Evolutionary conservation across 2,329 filamentous ascomycete species (phyloP).

Genomic region (Triangularia verruculosa): DNA sequence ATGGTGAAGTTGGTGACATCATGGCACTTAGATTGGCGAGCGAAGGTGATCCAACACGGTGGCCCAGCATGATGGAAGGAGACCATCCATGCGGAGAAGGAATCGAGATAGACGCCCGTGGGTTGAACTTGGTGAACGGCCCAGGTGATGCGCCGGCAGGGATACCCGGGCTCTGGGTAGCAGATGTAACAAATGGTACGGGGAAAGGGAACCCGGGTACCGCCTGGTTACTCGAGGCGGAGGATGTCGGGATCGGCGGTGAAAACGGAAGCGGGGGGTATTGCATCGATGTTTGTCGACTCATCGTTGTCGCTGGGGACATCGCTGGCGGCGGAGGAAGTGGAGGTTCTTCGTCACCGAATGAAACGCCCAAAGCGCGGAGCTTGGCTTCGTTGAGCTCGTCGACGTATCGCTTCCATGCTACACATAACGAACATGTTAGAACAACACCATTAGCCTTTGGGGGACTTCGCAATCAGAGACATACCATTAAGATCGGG

Average conservation of each 20-base stretch:
- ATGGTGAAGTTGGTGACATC: constrained; percentile 63
- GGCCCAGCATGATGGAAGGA: constrained; percentile 54
- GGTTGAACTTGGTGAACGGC: constrained; percentile 65
- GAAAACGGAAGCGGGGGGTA: constrained; percentile 78
- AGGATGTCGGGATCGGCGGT: constrained; percentile 76
- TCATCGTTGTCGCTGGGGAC: constrained; percentile 63
- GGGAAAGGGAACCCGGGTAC: constrained; percentile 57
- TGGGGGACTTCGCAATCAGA: neutral
- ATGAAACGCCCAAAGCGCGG: constrained; percentile 81
- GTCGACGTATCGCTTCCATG: constrained; percentile 74
- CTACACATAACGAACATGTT: constrained; percentile 31
- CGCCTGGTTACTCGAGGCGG: constrained; percentile 67
- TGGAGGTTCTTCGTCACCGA: constrained; percentile 69
- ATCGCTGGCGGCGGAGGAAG: constrained; percentile 50
- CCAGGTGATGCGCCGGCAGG: constrained; percentile 69
- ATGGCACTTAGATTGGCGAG: constrained; percentile 52
- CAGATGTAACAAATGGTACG: constrained; percentile 58
- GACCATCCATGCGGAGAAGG: constrained; percentile 59
- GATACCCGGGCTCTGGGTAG: constrained; percentile 60
- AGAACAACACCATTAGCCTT: constrained; percentile 14
- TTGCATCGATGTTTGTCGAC: constrained; percentile 68
- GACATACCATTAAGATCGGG: constrained; percentile 63
- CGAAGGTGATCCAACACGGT: constrained; percentile 63
- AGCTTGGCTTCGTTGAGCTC: constrained; percentile 88
- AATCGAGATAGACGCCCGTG: constrained; percentile 69